These are phyloP conservation scores for Gracilaria caudata DNA, from an alignment of 23 red algal genomes.

Conservation along the genomic window DNA sequence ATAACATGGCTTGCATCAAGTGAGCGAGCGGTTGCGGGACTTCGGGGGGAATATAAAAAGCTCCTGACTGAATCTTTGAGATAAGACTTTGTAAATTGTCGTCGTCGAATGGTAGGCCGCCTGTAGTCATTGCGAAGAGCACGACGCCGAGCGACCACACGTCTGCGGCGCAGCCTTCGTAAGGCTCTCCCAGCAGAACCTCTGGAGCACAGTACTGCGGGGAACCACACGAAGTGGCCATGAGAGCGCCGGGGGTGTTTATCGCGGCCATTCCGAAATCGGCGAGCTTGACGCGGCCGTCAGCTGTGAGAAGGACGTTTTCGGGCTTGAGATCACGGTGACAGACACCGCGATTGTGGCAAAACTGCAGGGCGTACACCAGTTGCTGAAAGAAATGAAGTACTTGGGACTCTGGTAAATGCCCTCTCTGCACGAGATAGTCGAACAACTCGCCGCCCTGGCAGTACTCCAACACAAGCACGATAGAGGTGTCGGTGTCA, in stretches of 20 bases:
- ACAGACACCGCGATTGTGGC: conserved; percentile 70
- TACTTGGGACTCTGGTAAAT: conserved; percentile 66
- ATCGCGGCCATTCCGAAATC: conserved; percentile 85
- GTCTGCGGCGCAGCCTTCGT: conserved; percentile 80
- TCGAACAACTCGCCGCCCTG: conserved; percentile 93
- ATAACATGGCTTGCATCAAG: conserved; percentile 73
- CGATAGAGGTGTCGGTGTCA: conserved; percentile 49
- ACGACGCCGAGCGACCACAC: conserved; percentile 92
- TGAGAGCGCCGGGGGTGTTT: conserved; percentile 61
- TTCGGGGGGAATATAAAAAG: conserved; percentile 72
- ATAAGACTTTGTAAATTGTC: conserved; percentile 78
- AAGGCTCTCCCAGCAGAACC: conserved; percentile 78
- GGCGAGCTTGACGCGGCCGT: conserved; percentile 71
- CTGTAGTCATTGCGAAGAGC: conserved; percentile 92
- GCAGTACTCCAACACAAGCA: conserved; percentile 88
- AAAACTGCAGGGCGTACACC: conserved; percentile 66
- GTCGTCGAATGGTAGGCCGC: conserved; percentile 91
- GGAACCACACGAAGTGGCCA: conserved; percentile 93
- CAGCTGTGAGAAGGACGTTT: conserved; percentile 74
- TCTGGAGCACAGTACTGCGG: conserved; percentile 96
- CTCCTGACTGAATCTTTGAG: conserved; percentile 66
- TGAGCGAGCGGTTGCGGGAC: conserved; percentile 44
- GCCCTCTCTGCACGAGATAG: conserved; percentile 59
- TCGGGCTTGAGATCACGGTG: conserved; percentile 97
- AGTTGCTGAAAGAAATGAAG: conserved; percentile 80